Evolutionary conservation across 768 basidiomycete genomes (phyloP), one percentile per base, ranked within the genome.

Genomic region (Phylloporus sp.): DNA sequence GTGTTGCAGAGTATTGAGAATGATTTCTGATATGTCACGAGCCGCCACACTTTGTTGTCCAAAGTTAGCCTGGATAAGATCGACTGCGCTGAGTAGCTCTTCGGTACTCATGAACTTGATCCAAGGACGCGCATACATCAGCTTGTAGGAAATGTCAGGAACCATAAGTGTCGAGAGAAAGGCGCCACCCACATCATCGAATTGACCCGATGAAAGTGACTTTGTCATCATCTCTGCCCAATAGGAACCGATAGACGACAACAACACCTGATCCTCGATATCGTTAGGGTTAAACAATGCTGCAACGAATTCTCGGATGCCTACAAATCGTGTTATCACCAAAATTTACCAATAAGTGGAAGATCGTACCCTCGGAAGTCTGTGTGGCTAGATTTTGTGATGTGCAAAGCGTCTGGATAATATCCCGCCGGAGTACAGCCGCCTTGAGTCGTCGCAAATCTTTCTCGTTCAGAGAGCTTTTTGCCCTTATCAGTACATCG

Each of bases 71-170:
- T 58, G 57, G 44, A 78, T 54, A 7, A 67, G 50, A 56, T 80
- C 77, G 11, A 89, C 59, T 6, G 80, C 66, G 6, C 64, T 55
- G 4, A 80, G 66, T 3, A 82, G 61, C 15, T 75, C 73, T 3
- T 68, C 57, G 3, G 66, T 59, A 6, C 70, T 62, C 58, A 85
- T 74, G 58, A 78, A 86, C 35, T 70, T 73, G 38, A 86, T 70
- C 88, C 88, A 91, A 13, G 55, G 56, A 0, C 36, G 51, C 5
- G 29, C 54, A 45, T 41, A 29, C 11, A n/a, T 51, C 43, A 53
- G 54, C 62, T 65, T 56, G 27, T 50, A 24, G 9, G 24, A 20
- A 24, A 1, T 11, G 23, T 50, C 35, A 56, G 20, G 42, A 49
- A 13, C 35, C 4, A 31, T 48, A 35, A 39, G 8, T 7, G 8